phyloP scores from a whole-genome alignment of 192 early-diverging fungal species.

The Mortierella claussenii region DNA sequence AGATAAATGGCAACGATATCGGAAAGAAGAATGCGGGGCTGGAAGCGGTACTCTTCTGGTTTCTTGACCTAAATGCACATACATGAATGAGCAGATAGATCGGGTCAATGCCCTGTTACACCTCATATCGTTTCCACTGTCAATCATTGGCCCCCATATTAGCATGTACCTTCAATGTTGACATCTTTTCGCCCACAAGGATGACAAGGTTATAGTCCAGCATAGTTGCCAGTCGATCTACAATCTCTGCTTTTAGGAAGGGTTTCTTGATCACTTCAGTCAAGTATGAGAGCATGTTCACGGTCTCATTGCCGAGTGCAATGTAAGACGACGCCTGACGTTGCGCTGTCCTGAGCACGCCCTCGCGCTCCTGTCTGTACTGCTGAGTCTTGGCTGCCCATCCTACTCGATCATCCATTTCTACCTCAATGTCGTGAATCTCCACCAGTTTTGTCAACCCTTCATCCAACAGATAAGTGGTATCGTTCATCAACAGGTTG shows the following conservation, averaged over 20 bases:
- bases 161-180: constrained; percentile 90
- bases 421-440: constrained; percentile 84
- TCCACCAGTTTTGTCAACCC: constrained; percentile 85
- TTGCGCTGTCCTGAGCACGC: constrained; percentile 69
- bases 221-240: constrained; percentile 96
- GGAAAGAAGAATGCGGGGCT: constrained; percentile 82
- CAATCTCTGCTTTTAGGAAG: constrained; percentile 91
- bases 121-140: too few relatives aligned
- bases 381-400: constrained; percentile 64
- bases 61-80: constrained; percentile 71
- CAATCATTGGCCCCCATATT: not conserved
- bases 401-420: constrained; percentile 70
- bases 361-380: constrained; percentile 72
- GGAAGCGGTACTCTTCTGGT: constrained; percentile 90
- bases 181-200: constrained; percentile 92
- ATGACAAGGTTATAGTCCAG: constrained; percentile 92
- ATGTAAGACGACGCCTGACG: constrained; percentile 89
- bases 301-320: constrained; percentile 90
- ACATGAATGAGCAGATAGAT: too few relatives aligned
- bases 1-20: constrained; percentile 89
- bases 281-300: constrained; percentile 91
- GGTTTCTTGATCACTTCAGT: constrained; percentile 81
- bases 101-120: too few relatives aligned
- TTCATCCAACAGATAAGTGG: constrained; percentile 95
- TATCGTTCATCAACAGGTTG: constrained; percentile 95